These are phyloP conservation scores for Fraxinus floribunda DNA, from an alignment of 305 asterid genomes.

Conservation along the genomic window DNA sequence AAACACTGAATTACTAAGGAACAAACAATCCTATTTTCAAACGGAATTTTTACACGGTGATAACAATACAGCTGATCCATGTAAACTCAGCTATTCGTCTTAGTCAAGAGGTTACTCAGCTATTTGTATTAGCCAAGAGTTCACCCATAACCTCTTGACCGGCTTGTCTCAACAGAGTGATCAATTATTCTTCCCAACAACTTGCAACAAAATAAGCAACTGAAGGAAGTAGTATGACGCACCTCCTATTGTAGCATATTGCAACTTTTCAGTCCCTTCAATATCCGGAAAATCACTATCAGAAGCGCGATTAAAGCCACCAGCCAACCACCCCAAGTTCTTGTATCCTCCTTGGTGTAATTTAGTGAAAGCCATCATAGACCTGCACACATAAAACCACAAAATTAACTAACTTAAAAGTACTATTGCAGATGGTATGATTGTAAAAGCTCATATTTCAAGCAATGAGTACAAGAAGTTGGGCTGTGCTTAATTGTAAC, in stretches of 20 bases:
- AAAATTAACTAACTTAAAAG: background rate
- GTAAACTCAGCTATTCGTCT: background rate
- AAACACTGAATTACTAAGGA: background rate
- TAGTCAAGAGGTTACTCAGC: background rate
- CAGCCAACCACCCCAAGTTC: conserved; percentile 89
- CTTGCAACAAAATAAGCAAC: conserved; percentile 60
- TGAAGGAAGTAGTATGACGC: conserved; percentile 78
- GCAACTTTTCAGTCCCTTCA: conserved; percentile 81
- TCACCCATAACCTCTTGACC: background rate
- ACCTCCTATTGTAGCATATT: conserved; percentile 83
- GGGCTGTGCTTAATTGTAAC: background rate
- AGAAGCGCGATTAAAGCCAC: conserved; percentile 60
- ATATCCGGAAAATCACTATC: conserved; percentile 56
- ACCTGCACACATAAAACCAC: conserved; percentile 38
- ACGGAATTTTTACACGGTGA: background rate
- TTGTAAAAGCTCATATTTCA: background rate
- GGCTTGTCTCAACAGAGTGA: background rate
- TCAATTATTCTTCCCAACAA: conserved; percentile 49
- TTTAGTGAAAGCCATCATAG: conserved; percentile 62
- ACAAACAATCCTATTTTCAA: background rate
- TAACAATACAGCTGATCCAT: background rate
- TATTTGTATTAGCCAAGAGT: background rate
- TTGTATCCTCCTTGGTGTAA: conserved; percentile 63
- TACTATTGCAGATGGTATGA: background rate
- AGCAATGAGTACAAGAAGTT: background rate